A percentile compares a stretch with the other conserved stretches of the same genome.
Evolutionary conservation across 768 basidiomycete genomes (phyloP).

Genomic region (Boletus vinaceobasis): DNA sequence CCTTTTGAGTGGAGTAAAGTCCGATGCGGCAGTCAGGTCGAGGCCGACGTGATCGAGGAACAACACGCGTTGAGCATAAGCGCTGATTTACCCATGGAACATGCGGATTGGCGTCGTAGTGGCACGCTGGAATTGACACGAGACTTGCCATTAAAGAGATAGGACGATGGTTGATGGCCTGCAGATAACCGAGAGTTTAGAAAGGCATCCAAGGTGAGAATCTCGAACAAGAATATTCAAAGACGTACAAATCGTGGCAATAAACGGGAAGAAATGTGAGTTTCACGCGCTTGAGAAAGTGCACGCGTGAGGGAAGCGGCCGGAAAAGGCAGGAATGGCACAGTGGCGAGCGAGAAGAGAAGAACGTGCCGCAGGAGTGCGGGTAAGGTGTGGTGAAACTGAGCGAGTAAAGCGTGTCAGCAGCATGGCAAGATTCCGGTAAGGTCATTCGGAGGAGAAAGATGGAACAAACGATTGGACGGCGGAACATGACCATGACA

Average conservation of each 20-base stretch:
- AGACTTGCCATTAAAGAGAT: slow-evolving; percentile 23
- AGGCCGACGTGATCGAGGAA: slow-evolving; percentile 64
- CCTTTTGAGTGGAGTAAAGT: slow-evolving; percentile 70
- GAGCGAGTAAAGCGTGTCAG: slow-evolving; percentile 51
- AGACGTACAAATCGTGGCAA: slow-evolving; percentile 32
- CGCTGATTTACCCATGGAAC: slow-evolving; percentile 44
- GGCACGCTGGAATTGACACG: slow-evolving; percentile 30
- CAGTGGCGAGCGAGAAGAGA: slow-evolving; percentile 46
- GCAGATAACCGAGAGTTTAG: slow-evolving; percentile 27
- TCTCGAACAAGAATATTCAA: slow-evolving; percentile 23
- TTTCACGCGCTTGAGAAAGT: slow-evolving; percentile 25
- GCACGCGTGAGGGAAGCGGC: slow-evolving; percentile 41
- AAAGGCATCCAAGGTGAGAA: slow-evolving; percentile 25
- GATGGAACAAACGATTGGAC: slow-evolving; percentile 35
- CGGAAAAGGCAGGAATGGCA: slow-evolving; percentile 55
- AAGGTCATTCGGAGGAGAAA: slow-evolving; percentile 54
- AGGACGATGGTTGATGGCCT: slow-evolving; percentile 13
- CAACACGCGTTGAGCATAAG: slow-evolving; percentile 60
- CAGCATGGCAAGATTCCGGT: slow-evolving; percentile 49
- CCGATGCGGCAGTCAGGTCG: slow-evolving; percentile 51
- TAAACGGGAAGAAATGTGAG: slow-evolving; percentile 25
- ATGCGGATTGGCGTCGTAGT: slow-evolving; percentile 32
- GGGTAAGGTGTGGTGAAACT: slow-evolving; percentile 50
- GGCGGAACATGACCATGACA: slow-evolving; percentile 23
- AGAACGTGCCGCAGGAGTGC: slow-evolving; percentile 65